Conservation (phyloP, 371 early-diverging fungal species). For the Mortierella sp. region DNA sequence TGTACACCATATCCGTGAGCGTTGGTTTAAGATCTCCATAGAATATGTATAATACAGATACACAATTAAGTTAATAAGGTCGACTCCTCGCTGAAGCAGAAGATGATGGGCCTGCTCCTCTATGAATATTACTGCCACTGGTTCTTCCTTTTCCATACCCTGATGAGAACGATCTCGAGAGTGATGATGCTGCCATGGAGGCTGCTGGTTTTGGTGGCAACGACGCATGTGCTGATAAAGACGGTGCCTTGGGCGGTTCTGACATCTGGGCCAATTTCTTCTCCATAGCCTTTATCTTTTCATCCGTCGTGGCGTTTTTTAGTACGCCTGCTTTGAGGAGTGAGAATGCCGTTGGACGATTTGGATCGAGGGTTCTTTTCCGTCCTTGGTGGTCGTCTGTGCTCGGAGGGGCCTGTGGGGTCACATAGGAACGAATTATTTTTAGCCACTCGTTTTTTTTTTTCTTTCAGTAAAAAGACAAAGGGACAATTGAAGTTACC, state of each 20-base stretch:
- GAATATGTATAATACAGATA: too few species aligned
- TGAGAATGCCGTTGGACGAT: conserved; percentile 42
- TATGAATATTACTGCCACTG: not conserved
- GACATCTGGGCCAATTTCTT: conserved; percentile 65
- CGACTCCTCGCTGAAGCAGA: conserved; percentile 15
- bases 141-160: not conserved
- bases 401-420: conserved; percentile 42
- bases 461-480: conserved; percentile 1
- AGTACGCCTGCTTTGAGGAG: conserved; percentile 45
- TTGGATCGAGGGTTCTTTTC: conserved; percentile 38
- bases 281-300: conserved; percentile 74
- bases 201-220: conserved; percentile 26
- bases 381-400: conserved; percentile 39
- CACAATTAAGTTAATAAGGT: conserved; percentile 17
- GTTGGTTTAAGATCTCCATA: too few species aligned
- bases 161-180: not conserved
- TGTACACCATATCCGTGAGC: too few species aligned
- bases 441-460: conserved; percentile 49
- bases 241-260: conserved; percentile 15
- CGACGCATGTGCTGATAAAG: conserved; percentile 28
- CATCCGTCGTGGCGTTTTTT: conserved; percentile 65
- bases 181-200: conserved; percentile 2
- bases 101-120: conserved; percentile 15
- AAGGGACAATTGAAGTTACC: conserved; percentile 48
- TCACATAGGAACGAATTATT: conserved; percentile 26